These are phyloP conservation scores for Aegilops longissima DNA, from an alignment of 176 grass and related monocot species.

Conservation along the genomic window DNA sequence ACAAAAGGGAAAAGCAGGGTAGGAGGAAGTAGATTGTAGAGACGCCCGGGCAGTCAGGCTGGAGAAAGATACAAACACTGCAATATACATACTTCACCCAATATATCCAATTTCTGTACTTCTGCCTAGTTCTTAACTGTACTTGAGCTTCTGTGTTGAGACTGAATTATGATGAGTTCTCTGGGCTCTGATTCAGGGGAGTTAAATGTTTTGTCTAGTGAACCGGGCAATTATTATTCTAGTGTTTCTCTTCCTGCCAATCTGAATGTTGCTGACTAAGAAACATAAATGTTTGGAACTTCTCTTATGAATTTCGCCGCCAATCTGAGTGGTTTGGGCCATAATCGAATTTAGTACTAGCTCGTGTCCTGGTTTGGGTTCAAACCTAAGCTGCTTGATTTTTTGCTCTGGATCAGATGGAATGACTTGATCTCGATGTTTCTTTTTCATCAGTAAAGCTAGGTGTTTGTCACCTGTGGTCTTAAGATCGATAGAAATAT, in stretches of 20 bases:
- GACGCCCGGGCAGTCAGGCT: not conserved
- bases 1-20: too few species aligned
- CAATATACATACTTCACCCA: not conserved
- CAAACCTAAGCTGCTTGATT: not conserved
- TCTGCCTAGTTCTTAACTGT: not conserved
- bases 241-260: not conserved
- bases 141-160: not conserved
- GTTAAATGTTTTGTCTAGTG: not conserved
- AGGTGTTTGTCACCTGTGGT: not conserved
- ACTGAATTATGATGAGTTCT: not conserved
- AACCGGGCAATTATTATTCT: not conserved
- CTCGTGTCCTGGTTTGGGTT: not conserved
- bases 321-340: not conserved
- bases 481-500: not conserved
- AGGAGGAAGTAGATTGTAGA: not conserved
- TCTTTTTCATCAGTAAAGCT: not conserved
- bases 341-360: not conserved
- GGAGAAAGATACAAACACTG: not conserved
- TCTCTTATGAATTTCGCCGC: not conserved
- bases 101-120: not conserved
- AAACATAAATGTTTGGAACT: not conserved
- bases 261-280: not conserved
- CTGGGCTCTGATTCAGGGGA: not conserved
- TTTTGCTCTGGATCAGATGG: not conserved
- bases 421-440: not conserved